Evolutionary conservation across 495 filamentous ascomycete genomes (phyloP), one percentile per base, ranked within the genome.

Genomic region (Daldinia decipiens): DNA sequence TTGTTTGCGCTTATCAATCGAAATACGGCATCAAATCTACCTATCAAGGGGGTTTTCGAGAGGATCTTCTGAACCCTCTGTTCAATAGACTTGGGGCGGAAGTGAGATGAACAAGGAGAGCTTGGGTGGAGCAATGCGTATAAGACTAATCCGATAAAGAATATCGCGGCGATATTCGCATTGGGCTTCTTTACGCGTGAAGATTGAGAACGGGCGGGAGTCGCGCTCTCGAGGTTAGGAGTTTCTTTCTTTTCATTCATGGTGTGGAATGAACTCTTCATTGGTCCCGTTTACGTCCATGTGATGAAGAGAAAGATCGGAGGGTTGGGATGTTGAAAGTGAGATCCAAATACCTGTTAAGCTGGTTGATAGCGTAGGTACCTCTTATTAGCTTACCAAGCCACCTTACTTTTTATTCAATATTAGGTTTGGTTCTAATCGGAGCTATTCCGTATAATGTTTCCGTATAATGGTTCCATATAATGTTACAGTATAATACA

Each of bases 11-110:
- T 65, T 17, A 54, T 64, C 19, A 26, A 65, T 26, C 55, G 13
- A 52, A 24, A 13, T 8, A 19, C 29, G 50, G 17, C 24, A 8
- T 70, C 51, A n/a, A 15, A 64, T 77, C 62, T 80, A 93, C 91
- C 93, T 78, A 97, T 95, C 65, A 97, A 79, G 12, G 93, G 94
- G 4, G 90, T 93, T n/a, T 87, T 78, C 9, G 78, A 81, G 21
- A 97, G 79, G 55, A 97, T 93, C 53, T 81, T 84, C 12, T 87
- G 81, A 7, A 92, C 94, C 58, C 93, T 83, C 38, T 91, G 77
- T 27, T 91, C 87, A 38, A 93, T 81, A 13, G 80, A 85, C 17
- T 74, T 67, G 3, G 79, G 76, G 11, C 38, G 45, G 11, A 79
- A 32, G 1, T 64, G 72, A 64, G 69, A 47, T 24, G 43, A 24